Percentiles rank a stretch among this genome's conserved stretches.
These are phyloP conservation scores for Fraxinus excelsior DNA, from an alignment of 257 asterid species.

Conservation along the genomic window DNA sequence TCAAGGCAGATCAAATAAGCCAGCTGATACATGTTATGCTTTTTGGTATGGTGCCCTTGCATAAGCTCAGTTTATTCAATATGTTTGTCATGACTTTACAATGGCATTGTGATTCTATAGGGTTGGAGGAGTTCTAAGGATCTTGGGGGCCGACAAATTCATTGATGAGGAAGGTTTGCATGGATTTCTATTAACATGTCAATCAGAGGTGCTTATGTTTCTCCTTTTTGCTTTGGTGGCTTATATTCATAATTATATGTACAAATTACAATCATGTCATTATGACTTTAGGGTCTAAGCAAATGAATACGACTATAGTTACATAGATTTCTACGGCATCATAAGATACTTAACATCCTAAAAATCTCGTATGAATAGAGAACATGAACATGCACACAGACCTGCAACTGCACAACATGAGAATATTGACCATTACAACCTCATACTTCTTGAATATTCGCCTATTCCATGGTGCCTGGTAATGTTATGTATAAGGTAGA, in stretches of 20 bases:
- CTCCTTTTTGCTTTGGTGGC: slow-evolving; percentile 32
- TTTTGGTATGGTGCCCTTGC: slow-evolving; percentile 63
- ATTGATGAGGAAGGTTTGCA: slow-evolving; percentile 61
- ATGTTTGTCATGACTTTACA: slow-evolving; percentile 16
- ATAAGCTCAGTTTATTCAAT: neutral
- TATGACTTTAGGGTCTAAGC: neutral
- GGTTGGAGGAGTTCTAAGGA: slow-evolving; percentile 87
- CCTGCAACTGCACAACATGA: slow-evolving; percentile 4
- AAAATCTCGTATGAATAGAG: neutral
- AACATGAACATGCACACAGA: neutral
- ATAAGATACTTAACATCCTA: neutral
- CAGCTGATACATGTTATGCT: slow-evolving; percentile 89
- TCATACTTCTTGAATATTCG: neutral
- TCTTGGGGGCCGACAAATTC: slow-evolving; percentile 72
- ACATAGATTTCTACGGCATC: neutral
- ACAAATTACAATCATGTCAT: neutral
- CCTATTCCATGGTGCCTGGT: neutral
- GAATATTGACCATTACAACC: neutral
- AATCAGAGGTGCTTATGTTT: slow-evolving; percentile 63
- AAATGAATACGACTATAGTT: neutral
- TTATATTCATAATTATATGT: neutral
- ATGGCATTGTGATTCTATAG: slow-evolving; percentile 35
- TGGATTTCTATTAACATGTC: slow-evolving; percentile 71
- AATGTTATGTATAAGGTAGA: neutral
- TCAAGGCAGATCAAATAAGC: slow-evolving; percentile 89